phyloP scores from a whole-genome alignment of 2,329 filamentous ascomycete species.

The Cytospora piceae region DNA sequence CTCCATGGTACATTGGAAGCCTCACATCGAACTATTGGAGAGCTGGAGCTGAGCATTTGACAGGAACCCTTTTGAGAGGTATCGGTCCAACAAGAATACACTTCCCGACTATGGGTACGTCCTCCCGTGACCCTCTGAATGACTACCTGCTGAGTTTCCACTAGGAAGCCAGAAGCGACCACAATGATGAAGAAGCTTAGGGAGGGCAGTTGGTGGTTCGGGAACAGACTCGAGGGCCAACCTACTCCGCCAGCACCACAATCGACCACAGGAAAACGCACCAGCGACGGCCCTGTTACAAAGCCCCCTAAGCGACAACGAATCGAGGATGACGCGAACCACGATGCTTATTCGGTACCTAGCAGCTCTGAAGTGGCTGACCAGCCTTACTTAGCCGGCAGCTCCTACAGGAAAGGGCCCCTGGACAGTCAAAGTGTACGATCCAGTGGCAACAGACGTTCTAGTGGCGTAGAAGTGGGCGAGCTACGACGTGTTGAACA shows the following conservation, averaged over 20 bases:
- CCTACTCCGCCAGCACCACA: not conserved
- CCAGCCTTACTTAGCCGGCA: not conserved
- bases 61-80: slow-evolving; percentile 33
- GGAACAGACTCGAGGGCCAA: slow-evolving; percentile 6
- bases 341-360: slow-evolving; percentile 2
- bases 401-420: slow-evolving; percentile 9
- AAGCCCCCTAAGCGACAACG: slow-evolving; percentile 23
- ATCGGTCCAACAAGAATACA: slow-evolving; percentile 43
- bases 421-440: slow-evolving; percentile 14
- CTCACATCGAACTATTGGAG: not conserved
- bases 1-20: slow-evolving; percentile 16
- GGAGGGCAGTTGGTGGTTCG: not conserved
- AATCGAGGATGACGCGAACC: slow-evolving; percentile 3
- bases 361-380: slow-evolving; percentile 8
- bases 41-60: slow-evolving; percentile 16
- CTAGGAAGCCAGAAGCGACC: slow-evolving; percentile 22
- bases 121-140: slow-evolving; percentile 14
- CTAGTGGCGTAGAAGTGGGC: slow-evolving; percentile 5
- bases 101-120: slow-evolving; percentile 49
- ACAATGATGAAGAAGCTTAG: slow-evolving; percentile 15
- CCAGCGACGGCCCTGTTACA: slow-evolving; percentile 1
- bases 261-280: slow-evolving; percentile 14
- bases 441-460: slow-evolving; percentile 21
- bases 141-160: slow-evolving; percentile 3
- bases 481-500: slow-evolving; percentile 19